Conservation (phyloP, 257 asterid species). For the Solanum megistacrolobum region DNA sequence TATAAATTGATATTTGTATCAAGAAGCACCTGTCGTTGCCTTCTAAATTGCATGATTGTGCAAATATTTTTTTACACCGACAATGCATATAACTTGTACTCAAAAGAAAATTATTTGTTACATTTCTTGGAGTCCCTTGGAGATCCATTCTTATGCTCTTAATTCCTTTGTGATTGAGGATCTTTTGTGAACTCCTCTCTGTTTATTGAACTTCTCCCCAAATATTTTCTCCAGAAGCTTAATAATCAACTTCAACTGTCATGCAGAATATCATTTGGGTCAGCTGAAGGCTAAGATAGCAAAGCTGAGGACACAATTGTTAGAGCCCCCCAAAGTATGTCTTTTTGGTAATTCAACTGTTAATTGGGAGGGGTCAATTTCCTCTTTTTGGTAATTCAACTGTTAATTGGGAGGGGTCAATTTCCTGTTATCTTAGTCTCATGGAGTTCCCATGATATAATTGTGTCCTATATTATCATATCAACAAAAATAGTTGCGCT, state of each 20-base stretch:
- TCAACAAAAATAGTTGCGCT: not conserved
- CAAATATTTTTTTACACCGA: not conserved
- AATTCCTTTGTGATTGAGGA: not conserved
- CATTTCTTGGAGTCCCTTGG: not conserved
- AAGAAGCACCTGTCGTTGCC: not conserved
- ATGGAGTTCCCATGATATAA: not conserved
- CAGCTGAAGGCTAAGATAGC: slow-evolving; percentile 99
- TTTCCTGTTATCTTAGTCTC: not conserved
- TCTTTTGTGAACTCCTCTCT: not conserved
- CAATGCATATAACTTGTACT: not conserved
- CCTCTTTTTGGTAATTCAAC: not conserved
- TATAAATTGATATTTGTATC: not conserved
- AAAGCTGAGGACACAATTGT: slow-evolving; percentile 89
- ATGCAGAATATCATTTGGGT: slow-evolving; percentile 94
- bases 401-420: not conserved
- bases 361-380: not conserved
- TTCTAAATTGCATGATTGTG: not conserved
- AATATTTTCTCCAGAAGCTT: not conserved
- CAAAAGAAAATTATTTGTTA: not conserved
- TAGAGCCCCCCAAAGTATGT: slow-evolving; percentile 98
- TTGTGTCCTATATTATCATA: not conserved
- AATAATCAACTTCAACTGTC: not conserved
- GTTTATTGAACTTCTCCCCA: not conserved
- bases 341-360: not conserved
- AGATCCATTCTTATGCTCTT: not conserved